These are phyloP conservation scores for Raffaelea ambrosiae DNA, from an alignment of 2,329 filamentous ascomycete genomes.

Conservation along the genomic window DNA sequence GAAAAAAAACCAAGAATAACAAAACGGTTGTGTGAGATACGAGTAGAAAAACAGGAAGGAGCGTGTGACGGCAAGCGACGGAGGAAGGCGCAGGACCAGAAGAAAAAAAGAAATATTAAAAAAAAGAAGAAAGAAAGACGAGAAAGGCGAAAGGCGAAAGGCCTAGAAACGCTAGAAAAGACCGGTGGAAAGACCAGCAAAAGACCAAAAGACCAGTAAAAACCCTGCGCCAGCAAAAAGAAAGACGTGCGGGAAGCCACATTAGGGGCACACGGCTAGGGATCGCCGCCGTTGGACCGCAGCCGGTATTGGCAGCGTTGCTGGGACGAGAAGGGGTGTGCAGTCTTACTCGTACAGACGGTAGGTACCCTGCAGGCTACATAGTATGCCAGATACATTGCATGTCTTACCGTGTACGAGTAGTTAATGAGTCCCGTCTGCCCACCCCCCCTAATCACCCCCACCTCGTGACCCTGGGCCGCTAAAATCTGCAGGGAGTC, in stretches of 20 bases:
- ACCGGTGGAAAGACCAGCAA: neutral
- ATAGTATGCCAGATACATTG: too few species aligned
- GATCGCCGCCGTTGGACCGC: conserved; percentile 1
- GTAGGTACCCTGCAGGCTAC: too few species aligned
- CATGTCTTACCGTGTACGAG: too few species aligned
- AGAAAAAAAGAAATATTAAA: neutral
- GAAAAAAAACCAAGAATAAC: neutral
- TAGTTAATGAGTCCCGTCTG: too few species aligned
- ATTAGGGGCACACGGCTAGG: neutral
- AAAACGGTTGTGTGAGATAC: neutral
- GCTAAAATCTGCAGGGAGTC: too few species aligned
- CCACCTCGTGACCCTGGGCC: too few species aligned
- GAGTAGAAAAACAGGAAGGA: neutral
- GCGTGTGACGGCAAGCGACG: neutral
- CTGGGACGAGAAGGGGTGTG: too few species aligned
- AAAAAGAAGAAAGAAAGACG: too few species aligned
- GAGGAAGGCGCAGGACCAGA: neutral
- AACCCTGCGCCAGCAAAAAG: conserved; percentile 1
- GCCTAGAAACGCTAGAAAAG: neutral
- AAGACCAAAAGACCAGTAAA: neutral
- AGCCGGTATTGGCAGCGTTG: neutral
- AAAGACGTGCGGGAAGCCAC: neutral
- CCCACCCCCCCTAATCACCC: too few species aligned
- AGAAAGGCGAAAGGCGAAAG: neutral
- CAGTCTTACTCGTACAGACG: too few species aligned